phyloP scores from a whole-genome alignment of 352 stramenopile genomes.

The Pythium pyrilobum region DNA sequence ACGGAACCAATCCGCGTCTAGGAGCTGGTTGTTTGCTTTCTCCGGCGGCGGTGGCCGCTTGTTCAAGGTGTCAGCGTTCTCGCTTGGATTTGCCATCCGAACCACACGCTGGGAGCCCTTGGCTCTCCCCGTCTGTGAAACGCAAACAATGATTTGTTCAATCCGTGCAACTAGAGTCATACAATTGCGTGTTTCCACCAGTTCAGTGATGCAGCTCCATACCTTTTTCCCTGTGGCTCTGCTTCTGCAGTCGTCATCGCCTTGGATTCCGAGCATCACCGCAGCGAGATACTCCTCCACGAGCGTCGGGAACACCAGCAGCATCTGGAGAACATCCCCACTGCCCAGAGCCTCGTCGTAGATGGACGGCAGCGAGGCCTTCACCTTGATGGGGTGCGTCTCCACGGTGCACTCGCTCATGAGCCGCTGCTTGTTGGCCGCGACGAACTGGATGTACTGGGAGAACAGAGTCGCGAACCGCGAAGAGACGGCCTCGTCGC shows the following conservation, averaged over 20 bases:
- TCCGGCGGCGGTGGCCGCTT: not conserved
- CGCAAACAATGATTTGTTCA: too few species aligned
- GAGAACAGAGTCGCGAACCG: constrained; percentile 19
- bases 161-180: too few species aligned
- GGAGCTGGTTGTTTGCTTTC: not conserved
- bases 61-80: too few species aligned
- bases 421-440: constrained; percentile 12
- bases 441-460: constrained; percentile 20
- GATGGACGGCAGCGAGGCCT: not conserved
- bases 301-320: constrained; percentile 45
- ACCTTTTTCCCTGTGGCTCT: not conserved
- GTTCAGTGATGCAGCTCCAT: not conserved
- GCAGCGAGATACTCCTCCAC: constrained; percentile 30
- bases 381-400: not conserved
- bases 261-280: not conserved
- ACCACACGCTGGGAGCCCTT: too few species aligned
- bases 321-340: constrained; percentile 34
- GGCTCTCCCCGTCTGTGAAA: too few species aligned
- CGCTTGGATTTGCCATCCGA: too few species aligned
- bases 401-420: not conserved
- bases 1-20: too few species aligned
- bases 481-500: constrained; percentile 14
- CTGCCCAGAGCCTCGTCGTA: constrained; percentile 13
- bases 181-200: not conserved
- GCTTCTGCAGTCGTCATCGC: not conserved